phyloP scores from a whole-genome alignment of 352 stramenopile species.

The Phytophthora meadii region DNA sequence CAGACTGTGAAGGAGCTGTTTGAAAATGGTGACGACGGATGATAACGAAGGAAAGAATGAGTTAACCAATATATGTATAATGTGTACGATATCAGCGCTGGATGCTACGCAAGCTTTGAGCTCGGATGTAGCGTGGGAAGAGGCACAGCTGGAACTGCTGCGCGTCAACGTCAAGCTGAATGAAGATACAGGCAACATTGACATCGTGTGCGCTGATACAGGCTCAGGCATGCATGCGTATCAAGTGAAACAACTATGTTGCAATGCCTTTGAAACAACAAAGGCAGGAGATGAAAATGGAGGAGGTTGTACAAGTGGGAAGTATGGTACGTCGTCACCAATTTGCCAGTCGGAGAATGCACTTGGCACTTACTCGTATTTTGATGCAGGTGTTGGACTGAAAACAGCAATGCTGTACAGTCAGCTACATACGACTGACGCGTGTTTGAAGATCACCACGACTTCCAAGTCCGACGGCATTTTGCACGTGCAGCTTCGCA shows the following conservation, averaged over 20 bases:
- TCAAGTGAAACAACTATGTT: conserved; percentile 70
- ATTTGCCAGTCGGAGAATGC: not conserved
- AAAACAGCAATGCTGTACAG: conserved; percentile 84
- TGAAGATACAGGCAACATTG: conserved; percentile 39
- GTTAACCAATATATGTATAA: conserved; percentile 1
- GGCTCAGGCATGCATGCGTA: conserved; percentile 73
- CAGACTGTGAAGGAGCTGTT: conserved; percentile 86
- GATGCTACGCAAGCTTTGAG: conserved; percentile 57
- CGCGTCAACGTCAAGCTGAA: conserved; percentile 52
- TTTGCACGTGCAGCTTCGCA: conserved; percentile 72
- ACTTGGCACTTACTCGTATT: too few relatives aligned
- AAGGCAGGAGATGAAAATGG: conserved; percentile 28
- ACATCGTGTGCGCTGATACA: conserved; percentile 82
- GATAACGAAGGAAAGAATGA: too few relatives aligned
- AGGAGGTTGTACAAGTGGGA: conserved; percentile 46
- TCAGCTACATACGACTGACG: conserved; percentile 48
- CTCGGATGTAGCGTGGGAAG: conserved; percentile 28
- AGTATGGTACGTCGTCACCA: conserved; percentile 56
- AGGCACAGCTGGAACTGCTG: conserved; percentile 44
- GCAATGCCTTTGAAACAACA: conserved; percentile 75
- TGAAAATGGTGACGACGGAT: conserved; percentile 62
- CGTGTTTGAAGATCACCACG: conserved; percentile 68
- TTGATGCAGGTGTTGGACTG: conserved; percentile 62
- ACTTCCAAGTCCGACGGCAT: conserved; percentile 69
- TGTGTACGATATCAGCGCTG: conserved; percentile 43